These are phyloP conservation scores for Carex pumila DNA, from an alignment of 176 grass and related monocot species.

Conservation along the genomic window DNA sequence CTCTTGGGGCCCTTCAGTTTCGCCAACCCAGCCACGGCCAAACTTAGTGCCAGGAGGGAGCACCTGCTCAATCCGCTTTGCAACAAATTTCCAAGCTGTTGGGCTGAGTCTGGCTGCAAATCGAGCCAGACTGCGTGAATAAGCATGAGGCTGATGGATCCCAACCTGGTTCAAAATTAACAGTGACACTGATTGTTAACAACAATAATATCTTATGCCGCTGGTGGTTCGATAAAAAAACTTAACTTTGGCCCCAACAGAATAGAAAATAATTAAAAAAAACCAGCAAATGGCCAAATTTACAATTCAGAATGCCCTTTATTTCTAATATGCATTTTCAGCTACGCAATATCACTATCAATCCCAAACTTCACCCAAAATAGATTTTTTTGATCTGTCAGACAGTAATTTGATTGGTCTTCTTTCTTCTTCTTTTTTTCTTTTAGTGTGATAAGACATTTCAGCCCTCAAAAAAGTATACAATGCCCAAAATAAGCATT, in stretches of 20 bases:
- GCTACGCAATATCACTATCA: not conserved
- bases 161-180: conserved; percentile 47
- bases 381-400: not conserved
- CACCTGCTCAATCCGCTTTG: conserved; percentile 41
- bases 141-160: conserved; percentile 52
- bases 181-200: conserved; percentile 3
- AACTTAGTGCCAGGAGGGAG: conserved; percentile 59
- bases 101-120: conserved; percentile 68
- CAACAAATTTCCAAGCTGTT: conserved; percentile 62
- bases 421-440: not conserved
- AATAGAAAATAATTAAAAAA: not conserved
- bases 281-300: not conserved
- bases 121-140: conserved; percentile 61
- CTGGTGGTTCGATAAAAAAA: not conserved
- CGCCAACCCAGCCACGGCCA: conserved; percentile 74
- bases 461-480: not conserved
- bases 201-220: not conserved
- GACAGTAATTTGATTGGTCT: not conserved
- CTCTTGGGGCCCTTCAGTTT: conserved; percentile 34
- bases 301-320: not conserved
- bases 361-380: not conserved
- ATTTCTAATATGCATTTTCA: not conserved
- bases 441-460: not conserved
- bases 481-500: not conserved
- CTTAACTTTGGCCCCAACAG: not conserved